Conservation (phyloP, 2,329 filamentous ascomycete species). For the Cladosporium phlei region DNA sequence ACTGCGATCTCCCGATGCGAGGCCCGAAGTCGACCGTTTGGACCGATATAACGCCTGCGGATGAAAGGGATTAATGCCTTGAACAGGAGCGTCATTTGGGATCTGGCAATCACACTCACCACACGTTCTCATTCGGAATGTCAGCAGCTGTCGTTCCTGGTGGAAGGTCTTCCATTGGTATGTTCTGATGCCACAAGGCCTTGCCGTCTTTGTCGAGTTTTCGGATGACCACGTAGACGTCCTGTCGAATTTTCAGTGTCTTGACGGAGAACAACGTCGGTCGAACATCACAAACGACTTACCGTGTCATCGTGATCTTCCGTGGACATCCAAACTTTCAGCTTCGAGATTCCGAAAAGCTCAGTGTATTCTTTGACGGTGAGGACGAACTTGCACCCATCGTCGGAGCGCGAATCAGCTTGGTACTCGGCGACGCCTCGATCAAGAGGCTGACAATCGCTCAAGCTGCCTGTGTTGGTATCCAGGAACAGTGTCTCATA, state of each 20-base stretch:
- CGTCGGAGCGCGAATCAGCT: background rate
- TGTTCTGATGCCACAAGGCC: conserved; percentile 6
- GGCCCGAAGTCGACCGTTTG: background rate
- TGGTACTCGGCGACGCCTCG: background rate
- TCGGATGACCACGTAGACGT: background rate
- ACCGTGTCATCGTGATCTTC: conserved; percentile 16
- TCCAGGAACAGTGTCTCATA: conserved; percentile 3
- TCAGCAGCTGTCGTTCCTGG: background rate
- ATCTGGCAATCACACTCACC: background rate
- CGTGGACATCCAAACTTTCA: conserved; percentile 38
- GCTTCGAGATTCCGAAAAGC: conserved; percentile 44
- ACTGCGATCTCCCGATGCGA: background rate
- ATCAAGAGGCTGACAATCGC: background rate
- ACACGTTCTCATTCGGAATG: background rate
- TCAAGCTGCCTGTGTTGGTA: background rate
- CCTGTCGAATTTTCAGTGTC: conserved; percentile 12
- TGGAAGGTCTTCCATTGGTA: conserved; percentile 8
- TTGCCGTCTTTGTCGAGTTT: background rate
- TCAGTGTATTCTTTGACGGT: conserved; percentile 37
- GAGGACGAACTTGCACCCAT: conserved; percentile 31
- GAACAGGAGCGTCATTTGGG: background rate
- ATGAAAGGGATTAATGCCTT: background rate
- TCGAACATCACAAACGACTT: conserved; percentile 4
- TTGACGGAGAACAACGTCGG: background rate
- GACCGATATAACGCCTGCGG: background rate